phyloP scores from a whole-genome alignment of 306 rosid genomes.

The Alnus rubra region DNA sequence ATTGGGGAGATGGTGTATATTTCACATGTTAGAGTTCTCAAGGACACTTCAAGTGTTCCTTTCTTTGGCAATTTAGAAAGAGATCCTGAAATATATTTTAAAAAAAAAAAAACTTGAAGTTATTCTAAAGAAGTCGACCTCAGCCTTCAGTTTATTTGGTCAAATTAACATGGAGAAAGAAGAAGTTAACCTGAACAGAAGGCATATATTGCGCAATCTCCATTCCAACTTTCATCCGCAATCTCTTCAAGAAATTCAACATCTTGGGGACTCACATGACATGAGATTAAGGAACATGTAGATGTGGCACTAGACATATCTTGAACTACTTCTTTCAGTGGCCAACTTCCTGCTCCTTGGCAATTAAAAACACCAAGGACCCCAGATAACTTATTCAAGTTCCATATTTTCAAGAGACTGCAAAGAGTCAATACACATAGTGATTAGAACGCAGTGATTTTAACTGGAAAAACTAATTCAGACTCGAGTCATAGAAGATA shows the following conservation, averaged over 20 bases:
- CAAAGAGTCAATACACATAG: slow-evolving; percentile 6
- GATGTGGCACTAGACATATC: slow-evolving; percentile 13
- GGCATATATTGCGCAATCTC: slow-evolving; percentile 55
- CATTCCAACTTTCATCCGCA: slow-evolving; percentile 69
- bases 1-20: slow-evolving; percentile 64
- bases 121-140: slow-evolving; percentile 16
- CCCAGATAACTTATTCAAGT: slow-evolving; percentile 61
- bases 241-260: slow-evolving; percentile 63
- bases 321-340: slow-evolving; percentile 39
- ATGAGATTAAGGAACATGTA: slow-evolving; percentile 29
- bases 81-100: slow-evolving; percentile 40
- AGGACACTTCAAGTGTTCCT: slow-evolving; percentile 49
- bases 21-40: slow-evolving; percentile 60
- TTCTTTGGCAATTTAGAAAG: slow-evolving; percentile 45
- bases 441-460: background rate
- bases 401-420: slow-evolving; percentile 75
- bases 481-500: background rate
- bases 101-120: background rate
- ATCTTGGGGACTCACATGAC: slow-evolving; percentile 51
- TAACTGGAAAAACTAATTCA: background rate
- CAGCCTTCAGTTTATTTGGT: slow-evolving; percentile 4
- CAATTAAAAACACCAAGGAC: slow-evolving; percentile 65
- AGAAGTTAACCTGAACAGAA: slow-evolving; percentile 54
- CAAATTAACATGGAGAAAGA: background rate
- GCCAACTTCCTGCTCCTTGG: slow-evolving; percentile 80